Base-by-base conservation (phyloP, 345 rosid species). In the Streptanthus diversifolius region DNA sequence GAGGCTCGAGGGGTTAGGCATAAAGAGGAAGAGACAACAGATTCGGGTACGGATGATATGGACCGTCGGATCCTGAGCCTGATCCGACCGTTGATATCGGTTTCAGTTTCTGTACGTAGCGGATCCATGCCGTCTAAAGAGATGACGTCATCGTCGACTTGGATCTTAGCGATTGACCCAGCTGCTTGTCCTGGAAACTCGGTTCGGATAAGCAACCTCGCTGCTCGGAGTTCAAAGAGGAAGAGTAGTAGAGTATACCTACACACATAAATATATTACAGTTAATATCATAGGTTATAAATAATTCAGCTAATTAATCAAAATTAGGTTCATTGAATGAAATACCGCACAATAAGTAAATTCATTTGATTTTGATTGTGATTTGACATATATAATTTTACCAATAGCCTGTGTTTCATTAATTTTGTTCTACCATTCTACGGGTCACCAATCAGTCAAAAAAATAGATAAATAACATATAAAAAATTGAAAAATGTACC, bases 401-500 rank as follows among this genome's bases (percentile, higher is more conserved):
- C n/a, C n/a, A n/a, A n/a, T n/a, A n/a, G n/a, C n/a, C n/a, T n/a
- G n/a, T n/a, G n/a, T n/a, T 55, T 54, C 39, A 15, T 55, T 54
- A 54, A 13, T 11, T 40, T 13, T 54, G 59, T 7, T 54, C 39
- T 54, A 15, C 39, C 13, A n/a, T 27, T 29, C 19, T 54, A 30
- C 11, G 59, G 58, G 4, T 54, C 32, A 51, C 11, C 60, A 17
- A 48, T 21, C 5, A 55, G 40, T 53, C 40, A 41, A 3, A 9
- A 18, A 35, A 25, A 12, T 25, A 7, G 10, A 32, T 19, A 11
- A 3, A 57, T 49, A 63, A 80, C 8, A 81, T 80, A 71, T 19
- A 83, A 77, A 44, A 80, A 80, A 47, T 80, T 80, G 63, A 27
- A 84, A 81, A 71, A 82, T 84, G 82, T 85, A 81, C 89, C 89